Base-by-base conservation (phyloP, 192 early-diverging fungal species). In the Tieghemiomyces parasiticus region DNA sequence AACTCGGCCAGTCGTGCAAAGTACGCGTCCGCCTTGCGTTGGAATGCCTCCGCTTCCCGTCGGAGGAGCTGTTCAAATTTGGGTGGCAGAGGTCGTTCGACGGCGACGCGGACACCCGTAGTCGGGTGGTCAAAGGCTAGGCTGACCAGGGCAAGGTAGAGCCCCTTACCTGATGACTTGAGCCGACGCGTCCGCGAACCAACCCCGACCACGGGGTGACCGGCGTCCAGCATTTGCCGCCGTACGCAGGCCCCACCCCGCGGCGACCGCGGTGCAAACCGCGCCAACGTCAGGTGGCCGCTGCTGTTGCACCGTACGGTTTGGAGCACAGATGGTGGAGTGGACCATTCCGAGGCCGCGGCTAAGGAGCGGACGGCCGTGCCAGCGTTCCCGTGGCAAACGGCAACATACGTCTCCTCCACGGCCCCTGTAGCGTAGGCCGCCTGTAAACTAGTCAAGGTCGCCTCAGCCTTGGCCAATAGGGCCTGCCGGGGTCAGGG, bases 351-450 rank as follows among this genome's bases (percentile, higher is more conserved):
- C n/a, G n/a, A n/a, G n/a, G n/a, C n/a, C n/a, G n/a, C n/a, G n/a
- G n/a, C n/a, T n/a, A n/a, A n/a, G n/a, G n/a, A n/a, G n/a, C n/a
- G n/a, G n/a, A n/a, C n/a, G n/a, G n/a, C n/a, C n/a, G n/a, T n/a
- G n/a, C n/a, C 31, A 8, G 24, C 30, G 29, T 56, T 24, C 16
- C 54, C 54, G 30, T 56, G 54, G 34, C 54, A 56, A 56, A 56
- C 33, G 34, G 24, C 31, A 2, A 29, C 33, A 24, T 56, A 56
- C 2, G 20, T 34, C 33, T 56, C 54, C 4, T 20, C 33, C 20
- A 56, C 29, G 2, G 30, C 20, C 19, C 54, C 54, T 24, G 12
- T 16, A 3, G 29, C 19, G 54, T 56, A 56, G 29, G 3, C 8
- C 1, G 20, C 4, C 30, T 56, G 54, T 2, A 56, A 14, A 14